Conservation (phyloP, 352 stramenopile species). For the Paralagenidium karlingii region DNA sequence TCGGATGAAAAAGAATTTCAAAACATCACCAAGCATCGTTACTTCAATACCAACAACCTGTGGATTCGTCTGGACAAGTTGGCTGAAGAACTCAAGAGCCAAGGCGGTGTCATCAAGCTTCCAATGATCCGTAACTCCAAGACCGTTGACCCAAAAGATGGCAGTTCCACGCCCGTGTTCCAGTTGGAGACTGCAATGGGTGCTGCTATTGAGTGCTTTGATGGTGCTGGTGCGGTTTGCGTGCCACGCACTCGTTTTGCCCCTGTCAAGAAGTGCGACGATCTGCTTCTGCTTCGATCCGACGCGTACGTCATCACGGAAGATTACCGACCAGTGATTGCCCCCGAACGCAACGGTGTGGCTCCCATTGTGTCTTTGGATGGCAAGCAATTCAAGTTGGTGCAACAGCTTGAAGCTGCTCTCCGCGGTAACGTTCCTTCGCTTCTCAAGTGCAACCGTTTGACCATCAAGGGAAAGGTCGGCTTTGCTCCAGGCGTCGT, state of each 20-base stretch:
- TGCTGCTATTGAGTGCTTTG: slow-evolving; percentile 81
- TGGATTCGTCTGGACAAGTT: slow-evolving; percentile 85
- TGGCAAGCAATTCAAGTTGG: slow-evolving; percentile 97
- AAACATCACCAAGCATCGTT: slow-evolving; percentile 81
- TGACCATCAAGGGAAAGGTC: slow-evolving; percentile 94
- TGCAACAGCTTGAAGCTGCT: slow-evolving; percentile 93
- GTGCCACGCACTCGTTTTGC: slow-evolving; percentile 82
- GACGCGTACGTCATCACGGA: slow-evolving; percentile 97
- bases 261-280: slow-evolving; percentile 84
- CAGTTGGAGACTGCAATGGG: slow-evolving; percentile 82
- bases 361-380: slow-evolving; percentile 94
- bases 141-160: slow-evolving; percentile 80
- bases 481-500: slow-evolving; percentile 86
- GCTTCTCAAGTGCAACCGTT: slow-evolving; percentile 89
- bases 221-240: slow-evolving; percentile 73
- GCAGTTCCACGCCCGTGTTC: slow-evolving; percentile 74
- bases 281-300: slow-evolving; percentile 88
- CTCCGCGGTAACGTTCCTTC: slow-evolving; percentile 90
- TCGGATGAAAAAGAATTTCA: slow-evolving; percentile 73
- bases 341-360: slow-evolving; percentile 88
- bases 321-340: slow-evolving; percentile 90
- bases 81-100: slow-evolving; percentile 58
- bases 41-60: slow-evolving; percentile 87
- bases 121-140: slow-evolving; percentile 85
- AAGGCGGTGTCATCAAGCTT: slow-evolving; percentile 69